These are phyloP conservation scores for Pigoraptor vietnamica DNA, from an alignment of 78 protist species.

Conservation along the genomic window DNA sequence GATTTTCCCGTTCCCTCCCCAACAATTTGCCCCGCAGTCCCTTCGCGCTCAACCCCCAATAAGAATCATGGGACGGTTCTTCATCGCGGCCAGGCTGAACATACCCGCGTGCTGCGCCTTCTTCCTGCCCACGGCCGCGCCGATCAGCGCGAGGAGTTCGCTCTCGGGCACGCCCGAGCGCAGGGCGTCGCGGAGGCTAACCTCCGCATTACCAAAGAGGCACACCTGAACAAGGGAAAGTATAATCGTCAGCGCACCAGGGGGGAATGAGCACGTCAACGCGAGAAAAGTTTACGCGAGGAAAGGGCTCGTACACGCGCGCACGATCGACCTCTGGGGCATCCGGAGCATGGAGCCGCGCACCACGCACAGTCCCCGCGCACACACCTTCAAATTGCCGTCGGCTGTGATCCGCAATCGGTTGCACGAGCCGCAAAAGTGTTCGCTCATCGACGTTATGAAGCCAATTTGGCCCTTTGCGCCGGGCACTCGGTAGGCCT, in stretches of 20 bases:
- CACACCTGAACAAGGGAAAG: constrained; percentile 39
- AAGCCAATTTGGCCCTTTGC: constrained; percentile 64
- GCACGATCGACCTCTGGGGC: no score
- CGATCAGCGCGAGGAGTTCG: constrained; percentile 33
- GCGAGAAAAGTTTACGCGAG: no score
- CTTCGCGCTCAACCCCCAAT: constrained; percentile 86
- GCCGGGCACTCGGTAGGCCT: constrained; percentile 48
- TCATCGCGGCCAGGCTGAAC: constrained; percentile 48
- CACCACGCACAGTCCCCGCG: no score
- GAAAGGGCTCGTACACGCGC: not conserved
- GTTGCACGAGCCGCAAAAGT: constrained; percentile 86
- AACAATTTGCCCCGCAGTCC: no score
- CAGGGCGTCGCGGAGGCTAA: constrained; percentile 55
- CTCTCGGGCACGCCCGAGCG: constrained; percentile 60
- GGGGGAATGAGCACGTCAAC: not conserved
- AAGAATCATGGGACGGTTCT: constrained; percentile 78
- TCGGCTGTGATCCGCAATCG: constrained; percentile 83
- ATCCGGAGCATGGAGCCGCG: not conserved
- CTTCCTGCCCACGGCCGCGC: constrained; percentile 47
- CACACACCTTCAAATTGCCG: constrained; percentile 75
- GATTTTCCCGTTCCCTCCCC: no score
- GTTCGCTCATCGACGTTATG: constrained; percentile 84
- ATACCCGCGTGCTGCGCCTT: constrained; percentile 69
- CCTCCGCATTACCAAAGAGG: constrained; percentile 73
- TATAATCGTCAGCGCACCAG: not conserved